Percentiles rank a stretch among this genome's conserved stretches.
Evolutionary conservation across 805 yeast genomes (phyloP).

Genomic region (Saturnispora serradocipensis): DNA sequence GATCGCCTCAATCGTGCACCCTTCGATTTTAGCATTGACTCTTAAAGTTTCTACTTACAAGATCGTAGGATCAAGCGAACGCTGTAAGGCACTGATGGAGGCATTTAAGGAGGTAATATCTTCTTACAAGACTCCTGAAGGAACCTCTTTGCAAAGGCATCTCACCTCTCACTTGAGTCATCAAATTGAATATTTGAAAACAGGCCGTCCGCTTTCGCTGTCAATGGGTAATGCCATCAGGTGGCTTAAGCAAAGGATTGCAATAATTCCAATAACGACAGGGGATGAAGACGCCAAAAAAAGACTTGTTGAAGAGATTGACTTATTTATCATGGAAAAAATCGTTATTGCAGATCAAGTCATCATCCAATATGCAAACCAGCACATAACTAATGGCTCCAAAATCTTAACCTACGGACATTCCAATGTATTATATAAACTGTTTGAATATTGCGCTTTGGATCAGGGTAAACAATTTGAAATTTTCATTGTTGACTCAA

Average conservation of each 20-base stretch:
- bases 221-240: conserved; percentile 98
- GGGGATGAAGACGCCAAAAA: conserved; percentile 60
- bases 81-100: conserved; percentile 76
- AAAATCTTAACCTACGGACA: conserved; percentile 84
- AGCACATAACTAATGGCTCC: conserved; percentile 65
- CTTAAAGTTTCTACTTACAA: conserved; percentile 75
- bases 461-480: conserved; percentile 56
- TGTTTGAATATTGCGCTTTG: conserved; percentile 61
- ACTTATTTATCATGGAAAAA: conserved; percentile 74
- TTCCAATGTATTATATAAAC: conserved; percentile 70
- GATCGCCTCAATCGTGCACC: conserved; percentile 70
- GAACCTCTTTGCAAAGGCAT: conserved; percentile 78
- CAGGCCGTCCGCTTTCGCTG: conserved; percentile 83
- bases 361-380: conserved; percentile 70
- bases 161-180: conserved; percentile 79
- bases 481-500: conserved; percentile 82
- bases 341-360: conserved; percentile 75
- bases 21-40: conserved; percentile 69
- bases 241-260: conserved; percentile 92
- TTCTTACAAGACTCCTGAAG: conserved; percentile 79
- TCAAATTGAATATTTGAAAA: conserved; percentile 86
- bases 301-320: conserved; percentile 56
- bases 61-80: conserved; percentile 80
- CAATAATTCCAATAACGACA: conserved; percentile 67
- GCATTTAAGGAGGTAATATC: conserved; percentile 73